A percentile compares a stretch with the other conserved stretches of the same genome.
These are phyloP conservation scores for Leccinum ochraceum DNA, from an alignment of 768 basidiomycete species.

Conservation along the genomic window DNA sequence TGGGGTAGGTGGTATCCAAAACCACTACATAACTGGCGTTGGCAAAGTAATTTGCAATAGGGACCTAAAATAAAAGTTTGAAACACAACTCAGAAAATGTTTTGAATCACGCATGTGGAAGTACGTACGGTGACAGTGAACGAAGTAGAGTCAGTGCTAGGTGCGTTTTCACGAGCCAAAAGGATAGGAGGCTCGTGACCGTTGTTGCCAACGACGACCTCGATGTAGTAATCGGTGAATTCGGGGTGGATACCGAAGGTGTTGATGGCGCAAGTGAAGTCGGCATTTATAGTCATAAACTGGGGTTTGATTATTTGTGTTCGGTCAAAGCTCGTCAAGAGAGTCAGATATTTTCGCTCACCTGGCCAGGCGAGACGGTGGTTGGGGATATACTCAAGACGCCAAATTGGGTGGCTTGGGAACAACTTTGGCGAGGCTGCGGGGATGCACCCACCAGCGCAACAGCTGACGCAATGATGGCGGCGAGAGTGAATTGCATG, in stretches of 20 bases:
- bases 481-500: slow-evolving; percentile 4
- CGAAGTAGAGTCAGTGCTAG: background rate
- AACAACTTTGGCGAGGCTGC: slow-evolving; percentile 21
- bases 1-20: slow-evolving; percentile 26
- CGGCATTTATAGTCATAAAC: slow-evolving; percentile 22
- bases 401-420: slow-evolving; percentile 27
- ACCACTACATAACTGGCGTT: slow-evolving; percentile 15
- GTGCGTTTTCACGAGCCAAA: slow-evolving; percentile 3
- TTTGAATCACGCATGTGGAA: background rate
- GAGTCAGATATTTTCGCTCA: slow-evolving; percentile 4
- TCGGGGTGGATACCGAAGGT: slow-evolving; percentile 17
- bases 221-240: slow-evolving; percentile 37
- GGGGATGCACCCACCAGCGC: slow-evolving; percentile 22
- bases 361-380: slow-evolving; percentile 27
- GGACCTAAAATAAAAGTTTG: slow-evolving; percentile 20
- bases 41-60: slow-evolving; percentile 21
- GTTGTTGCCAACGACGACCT: slow-evolving; percentile 34
- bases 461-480: slow-evolving; percentile 11
- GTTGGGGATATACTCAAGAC: slow-evolving; percentile 20
- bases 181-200: slow-evolving; percentile 34
- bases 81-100: slow-evolving; percentile 5
- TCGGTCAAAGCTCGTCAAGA: slow-evolving; percentile 4
- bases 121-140: background rate
- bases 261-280: slow-evolving; percentile 31
- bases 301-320: background rate